Evolutionary conservation across 2,329 filamentous ascomycete genomes (phyloP).

Genomic region (Endoconidiophora polonica): DNA sequence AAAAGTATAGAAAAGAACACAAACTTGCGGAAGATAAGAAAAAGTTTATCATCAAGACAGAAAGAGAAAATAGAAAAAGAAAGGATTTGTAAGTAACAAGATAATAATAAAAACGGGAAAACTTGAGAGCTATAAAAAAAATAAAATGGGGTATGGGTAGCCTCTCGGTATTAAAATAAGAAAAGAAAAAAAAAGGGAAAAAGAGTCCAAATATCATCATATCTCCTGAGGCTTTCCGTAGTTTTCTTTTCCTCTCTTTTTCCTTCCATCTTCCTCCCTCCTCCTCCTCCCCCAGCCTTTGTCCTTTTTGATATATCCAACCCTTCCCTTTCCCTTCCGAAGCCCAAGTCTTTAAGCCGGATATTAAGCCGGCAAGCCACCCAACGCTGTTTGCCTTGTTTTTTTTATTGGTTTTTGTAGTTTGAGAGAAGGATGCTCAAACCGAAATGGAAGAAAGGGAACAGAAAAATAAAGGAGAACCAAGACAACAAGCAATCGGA

Average conservation of each 20-base stretch:
- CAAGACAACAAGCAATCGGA: constrained; percentile 5
- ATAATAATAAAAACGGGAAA: not conserved
- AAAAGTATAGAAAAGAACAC: constrained; percentile 3
- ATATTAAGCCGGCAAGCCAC: too few species aligned
- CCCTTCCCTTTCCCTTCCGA: too few species aligned
- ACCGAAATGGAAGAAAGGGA: not conserved
- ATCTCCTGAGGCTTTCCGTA: not conserved
- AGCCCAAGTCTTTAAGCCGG: too few species aligned
- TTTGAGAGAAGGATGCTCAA: too few species aligned
- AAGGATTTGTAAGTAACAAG: not conserved
- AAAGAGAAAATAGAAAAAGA: constrained; percentile 2
- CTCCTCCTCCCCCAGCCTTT: too few species aligned
- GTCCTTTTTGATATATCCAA: too few species aligned
- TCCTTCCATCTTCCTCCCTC: not conserved
- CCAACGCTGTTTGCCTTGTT: too few species aligned
- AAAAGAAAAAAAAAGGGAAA: not conserved
- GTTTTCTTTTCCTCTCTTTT: not conserved
- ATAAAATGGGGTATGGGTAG: too few species aligned
- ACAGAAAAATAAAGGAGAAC: constrained; percentile 6
- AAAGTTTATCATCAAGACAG: not conserved
- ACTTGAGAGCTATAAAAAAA: not conserved
- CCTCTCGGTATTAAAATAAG: constrained; percentile 2
- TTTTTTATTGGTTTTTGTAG: too few species aligned
- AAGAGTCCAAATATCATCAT: constrained; percentile 4
- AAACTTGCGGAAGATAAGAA: not conserved